A percentile compares a stretch with the other conserved stretches of the same genome.
phyloP scores from a whole-genome alignment of 169 alveolate species.

The Cryptosporidium sp. region DNA sequence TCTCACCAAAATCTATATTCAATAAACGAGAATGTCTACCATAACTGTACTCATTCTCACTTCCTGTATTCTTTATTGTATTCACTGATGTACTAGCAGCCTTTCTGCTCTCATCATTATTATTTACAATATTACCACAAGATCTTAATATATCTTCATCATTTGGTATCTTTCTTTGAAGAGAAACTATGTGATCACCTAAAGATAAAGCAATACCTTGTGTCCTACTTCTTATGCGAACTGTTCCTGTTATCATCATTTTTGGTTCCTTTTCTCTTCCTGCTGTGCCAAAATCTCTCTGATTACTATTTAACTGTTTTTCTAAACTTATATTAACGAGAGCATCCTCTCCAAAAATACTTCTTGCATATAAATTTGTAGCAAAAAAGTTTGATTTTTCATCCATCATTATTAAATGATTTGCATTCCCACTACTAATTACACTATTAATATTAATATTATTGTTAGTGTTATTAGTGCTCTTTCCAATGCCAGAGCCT shows the following conservation, averaged over 20 bases:
- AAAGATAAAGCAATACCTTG: constrained; percentile 82
- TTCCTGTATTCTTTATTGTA: not conserved
- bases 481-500: not conserved
- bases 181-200: constrained; percentile 79
- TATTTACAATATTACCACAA: not conserved
- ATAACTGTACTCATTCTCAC: not conserved
- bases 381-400: constrained; percentile 88
- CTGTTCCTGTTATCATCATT: constrained; percentile 76
- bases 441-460: no score
- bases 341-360: constrained; percentile 93
- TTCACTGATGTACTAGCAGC: not conserved
- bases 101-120: not conserved
- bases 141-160: not conserved
- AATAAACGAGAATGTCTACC: constrained; percentile 24
- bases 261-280: constrained; percentile 78
- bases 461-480: not conserved
- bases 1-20: constrained; percentile 60
- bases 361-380: constrained; percentile 89
- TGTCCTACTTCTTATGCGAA: constrained; percentile 80
- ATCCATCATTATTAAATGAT: constrained; percentile 26
- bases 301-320: constrained; percentile 78
- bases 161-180: constrained; percentile 76
- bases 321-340: constrained; percentile 90
- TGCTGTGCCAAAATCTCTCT: no score
- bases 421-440: no score